Conservation (phyloP, 352 stramenopile species). For the Globisporangium cylindrosporum region DNA sequence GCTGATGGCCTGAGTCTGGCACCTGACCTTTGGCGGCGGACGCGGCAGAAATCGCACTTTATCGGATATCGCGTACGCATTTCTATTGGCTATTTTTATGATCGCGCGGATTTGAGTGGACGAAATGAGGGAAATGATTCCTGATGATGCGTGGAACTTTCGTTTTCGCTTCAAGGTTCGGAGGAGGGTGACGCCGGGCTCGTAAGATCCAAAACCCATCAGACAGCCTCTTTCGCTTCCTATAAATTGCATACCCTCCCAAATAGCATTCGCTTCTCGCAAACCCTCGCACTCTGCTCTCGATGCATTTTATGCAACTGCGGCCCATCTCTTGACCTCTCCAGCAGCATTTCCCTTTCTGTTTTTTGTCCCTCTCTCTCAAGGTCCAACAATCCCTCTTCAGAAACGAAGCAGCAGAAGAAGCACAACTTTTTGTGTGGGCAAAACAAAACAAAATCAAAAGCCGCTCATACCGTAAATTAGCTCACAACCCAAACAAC, state of each 20-base stretch:
- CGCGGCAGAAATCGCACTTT: conserved; percentile 2
- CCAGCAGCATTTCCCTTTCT: neutral
- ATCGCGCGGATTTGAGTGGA: neutral
- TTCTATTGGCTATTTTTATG: conserved; percentile 5
- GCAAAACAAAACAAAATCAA: neutral
- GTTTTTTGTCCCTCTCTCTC: neutral
- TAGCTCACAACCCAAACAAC: neutral
- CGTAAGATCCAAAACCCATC: conserved; percentile 10
- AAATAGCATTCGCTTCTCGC: neutral
- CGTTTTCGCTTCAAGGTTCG: conserved; percentile 2
- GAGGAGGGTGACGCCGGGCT: conserved; percentile 2
- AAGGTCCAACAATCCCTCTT: neutral
- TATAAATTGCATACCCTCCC: conserved; percentile 4
- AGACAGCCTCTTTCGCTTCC: neutral
- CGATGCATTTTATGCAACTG: neutral
- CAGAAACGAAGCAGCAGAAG: conserved; percentile 9
- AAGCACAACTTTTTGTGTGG: neutral
- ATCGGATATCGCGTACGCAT: neutral
- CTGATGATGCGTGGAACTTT: conserved; percentile 4
- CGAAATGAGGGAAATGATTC: conserved; percentile 4
- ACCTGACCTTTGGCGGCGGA: conserved; percentile 3
- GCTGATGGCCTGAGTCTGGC: neutral
- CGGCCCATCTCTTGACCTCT: neutral
- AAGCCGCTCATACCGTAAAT: neutral
- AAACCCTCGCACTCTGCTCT: neutral